Conservation (phyloP, 148 eudicot species). For the Rhododendron williamsianum region DNA sequence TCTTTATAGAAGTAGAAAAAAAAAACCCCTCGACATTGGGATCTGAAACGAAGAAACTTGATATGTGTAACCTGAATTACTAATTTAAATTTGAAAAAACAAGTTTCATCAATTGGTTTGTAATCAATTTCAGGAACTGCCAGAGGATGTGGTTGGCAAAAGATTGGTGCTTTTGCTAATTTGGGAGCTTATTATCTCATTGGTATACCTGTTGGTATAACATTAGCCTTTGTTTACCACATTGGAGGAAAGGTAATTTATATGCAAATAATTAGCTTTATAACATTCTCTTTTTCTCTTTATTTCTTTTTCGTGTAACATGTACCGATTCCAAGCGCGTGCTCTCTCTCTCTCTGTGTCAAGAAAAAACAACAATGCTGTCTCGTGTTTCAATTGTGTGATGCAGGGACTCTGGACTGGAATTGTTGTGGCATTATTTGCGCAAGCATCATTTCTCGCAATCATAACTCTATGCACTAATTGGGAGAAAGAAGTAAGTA, state of each 20-base stretch:
- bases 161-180: conserved; percentile 55
- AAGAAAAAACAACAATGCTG: not conserved
- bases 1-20: too few species aligned
- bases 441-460: conserved; percentile 38
- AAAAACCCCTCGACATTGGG: not conserved
- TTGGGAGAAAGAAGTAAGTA: conserved; percentile 57
- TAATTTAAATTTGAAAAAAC: too few species aligned
- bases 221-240: conserved; percentile 49
- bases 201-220: conserved; percentile 42
- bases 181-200: conserved; percentile 57
- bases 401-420: conserved; percentile 61
- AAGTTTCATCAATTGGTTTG: not conserved
- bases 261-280: not conserved
- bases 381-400: not conserved
- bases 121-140: conserved; percentile 31
- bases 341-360: not conserved
- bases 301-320: not conserved
- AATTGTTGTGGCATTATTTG: conserved; percentile 41
- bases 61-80: not conserved
- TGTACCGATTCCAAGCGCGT: not conserved
- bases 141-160: conserved; percentile 72
- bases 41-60: too few species aligned
- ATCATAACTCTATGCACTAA: conserved; percentile 44
- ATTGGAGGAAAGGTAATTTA: conserved; percentile 39
- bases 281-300: not conserved